Evolutionary conservation across 2,329 filamentous ascomycete genomes (phyloP), one percentile per base, ranked within the genome.

Genomic region (Tolypocladium cylindrosporum): DNA sequence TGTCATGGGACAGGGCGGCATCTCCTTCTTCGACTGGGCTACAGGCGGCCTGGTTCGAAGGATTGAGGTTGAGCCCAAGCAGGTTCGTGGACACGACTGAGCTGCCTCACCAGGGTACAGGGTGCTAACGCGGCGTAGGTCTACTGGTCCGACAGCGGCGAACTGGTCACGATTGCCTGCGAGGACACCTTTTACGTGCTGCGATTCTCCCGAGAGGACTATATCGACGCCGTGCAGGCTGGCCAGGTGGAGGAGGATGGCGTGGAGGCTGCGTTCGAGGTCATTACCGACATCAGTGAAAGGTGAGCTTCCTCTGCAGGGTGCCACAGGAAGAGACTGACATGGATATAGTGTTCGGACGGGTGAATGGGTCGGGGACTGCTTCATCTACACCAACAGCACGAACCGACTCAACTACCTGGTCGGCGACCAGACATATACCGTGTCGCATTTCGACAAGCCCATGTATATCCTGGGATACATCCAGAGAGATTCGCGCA

Each of bases 391-490:
- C 81, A 97, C 94, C 57, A 97, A 96, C 80, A 89, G 83, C 72
- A 96, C 92, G 11, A 97, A 97, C 79, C 89, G 94, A 61, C 80
- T 99, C 60, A 97, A 97, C 79, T 97, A 97, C 77, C 85, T 99
- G 27, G 93, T 99, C 16, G 94, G 94, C 63, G 94, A 97, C 75
- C 92, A 97, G 76, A 96, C 91, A 16, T 97, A 97, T 79, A 97
- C 93, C 4, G 89, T 99, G 63, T 94, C 92, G 14, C 93, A 97
- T 75, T 97, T 97, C 68, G 94, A 99, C 74, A 88, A 92, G 71
- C 85, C 91, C 34, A 91, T 95, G 86, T 99, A 97, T 74, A 83
- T 96, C 34, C 82, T 99, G 36, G 93, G 94, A 54, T 99, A 99
- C 73, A 90, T 99, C 54, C 90, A 94, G 66, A 85, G 94, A 62